These are phyloP conservation scores for Acanthamoeba triangularis DNA, from an alignment of 208 protist genomes.

Conservation along the genomic window DNA sequence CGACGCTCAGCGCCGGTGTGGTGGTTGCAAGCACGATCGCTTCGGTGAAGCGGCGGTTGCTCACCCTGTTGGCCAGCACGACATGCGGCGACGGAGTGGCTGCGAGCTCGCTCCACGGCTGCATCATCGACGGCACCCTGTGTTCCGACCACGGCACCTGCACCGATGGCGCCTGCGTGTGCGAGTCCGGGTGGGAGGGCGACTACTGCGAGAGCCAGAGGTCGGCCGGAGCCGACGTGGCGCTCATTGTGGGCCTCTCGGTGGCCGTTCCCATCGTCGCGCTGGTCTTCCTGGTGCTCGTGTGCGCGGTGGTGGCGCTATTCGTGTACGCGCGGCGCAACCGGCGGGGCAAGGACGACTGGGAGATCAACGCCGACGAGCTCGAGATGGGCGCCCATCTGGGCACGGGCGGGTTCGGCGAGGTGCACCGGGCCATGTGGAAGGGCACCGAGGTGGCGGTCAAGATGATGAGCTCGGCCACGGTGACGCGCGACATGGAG, in stretches of 20 bases:
- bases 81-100: background rate
- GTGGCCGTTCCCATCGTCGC: background rate
- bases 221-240: background rate
- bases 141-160: background rate
- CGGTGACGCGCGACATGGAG: too few species aligned
- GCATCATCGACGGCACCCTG: conserved; percentile 17
- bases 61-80: background rate
- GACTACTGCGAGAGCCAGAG: background rate
- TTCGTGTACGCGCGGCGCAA: background rate
- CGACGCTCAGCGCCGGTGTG: background rate
- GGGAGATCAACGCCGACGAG: conserved; percentile 42
- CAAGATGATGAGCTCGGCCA: conserved; percentile 40
- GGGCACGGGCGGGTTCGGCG: conserved; percentile 12
- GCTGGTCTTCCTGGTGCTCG: background rate
- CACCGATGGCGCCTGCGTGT: background rate
- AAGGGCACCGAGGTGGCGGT: conserved; percentile 69
- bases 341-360: background rate
- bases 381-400: conserved; percentile 24
- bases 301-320: background rate
- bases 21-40: background rate
- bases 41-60: background rate
- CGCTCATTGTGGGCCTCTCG: background rate
- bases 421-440: conserved; percentile 56
- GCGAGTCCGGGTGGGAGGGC: background rate
- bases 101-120: background rate